phyloP scores from a whole-genome alignment of 1,284 basidiomycete genomes.

The Volvariella surrecta region DNA sequence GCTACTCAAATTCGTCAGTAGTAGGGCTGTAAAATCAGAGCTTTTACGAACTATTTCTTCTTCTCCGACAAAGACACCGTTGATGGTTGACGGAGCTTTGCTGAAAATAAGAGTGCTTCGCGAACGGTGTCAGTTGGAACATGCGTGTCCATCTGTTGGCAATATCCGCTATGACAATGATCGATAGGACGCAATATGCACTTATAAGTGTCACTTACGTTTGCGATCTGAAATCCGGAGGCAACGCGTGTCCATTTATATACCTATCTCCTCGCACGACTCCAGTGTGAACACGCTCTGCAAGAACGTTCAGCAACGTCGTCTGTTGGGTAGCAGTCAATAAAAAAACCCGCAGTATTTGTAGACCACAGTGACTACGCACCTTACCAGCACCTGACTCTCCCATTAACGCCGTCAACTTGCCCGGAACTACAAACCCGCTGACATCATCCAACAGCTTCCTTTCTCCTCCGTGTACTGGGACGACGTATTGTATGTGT shows the following conservation, averaged over 20 bases:
- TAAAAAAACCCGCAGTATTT: too few relatives aligned
- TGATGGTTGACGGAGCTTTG: slow-evolving; percentile 71
- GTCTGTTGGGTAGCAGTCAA: slow-evolving; percentile 32
- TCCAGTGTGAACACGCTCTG: slow-evolving; percentile 72
- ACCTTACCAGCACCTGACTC: slow-evolving; percentile 71
- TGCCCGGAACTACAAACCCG: slow-evolving; percentile 79
- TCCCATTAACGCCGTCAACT: slow-evolving; percentile 72
- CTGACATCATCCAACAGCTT: slow-evolving; percentile 71
- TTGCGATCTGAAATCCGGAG: slow-evolving; percentile 67
- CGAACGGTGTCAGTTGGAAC: slow-evolving; percentile 69
- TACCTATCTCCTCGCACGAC: slow-evolving; percentile 72
- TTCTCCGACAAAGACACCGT: slow-evolving; percentile 66
- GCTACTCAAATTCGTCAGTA: not conserved
- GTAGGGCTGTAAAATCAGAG: not conserved
- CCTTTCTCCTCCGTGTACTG: slow-evolving; percentile 39
- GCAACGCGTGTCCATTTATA: slow-evolving; percentile 69
- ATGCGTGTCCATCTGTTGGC: slow-evolving; percentile 79
- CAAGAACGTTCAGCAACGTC: slow-evolving; percentile 78
- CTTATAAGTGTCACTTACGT: slow-evolving; percentile 20
- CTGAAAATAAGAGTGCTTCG: slow-evolving; percentile 80
- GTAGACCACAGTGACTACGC: too few relatives aligned
- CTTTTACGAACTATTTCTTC: slow-evolving; percentile 45
- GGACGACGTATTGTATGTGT: slow-evolving; percentile 53
- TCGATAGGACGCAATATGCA: not conserved
- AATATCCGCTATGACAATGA: slow-evolving; percentile 40